A percentile compares a stretch with the other conserved stretches of the same genome.
phyloP scores from a whole-genome alignment of 2,329 filamentous ascomycete species.

The Bipolaris cookei region DNA sequence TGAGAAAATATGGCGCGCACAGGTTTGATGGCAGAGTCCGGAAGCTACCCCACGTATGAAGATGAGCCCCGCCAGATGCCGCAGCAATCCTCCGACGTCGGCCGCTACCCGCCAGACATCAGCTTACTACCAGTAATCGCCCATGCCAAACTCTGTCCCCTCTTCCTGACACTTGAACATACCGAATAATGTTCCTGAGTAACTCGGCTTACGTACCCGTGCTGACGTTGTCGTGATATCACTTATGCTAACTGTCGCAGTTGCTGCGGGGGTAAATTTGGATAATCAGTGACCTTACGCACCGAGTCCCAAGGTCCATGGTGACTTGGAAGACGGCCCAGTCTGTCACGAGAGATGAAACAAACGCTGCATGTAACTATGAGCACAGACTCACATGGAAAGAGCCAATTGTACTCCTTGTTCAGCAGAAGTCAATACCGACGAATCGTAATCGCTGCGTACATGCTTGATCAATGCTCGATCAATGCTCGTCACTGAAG shows the following conservation, averaged over 20 bases:
- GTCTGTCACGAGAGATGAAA: no score
- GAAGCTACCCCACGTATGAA: slow-evolving; percentile 14
- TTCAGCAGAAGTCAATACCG: background rate
- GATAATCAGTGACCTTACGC: background rate
- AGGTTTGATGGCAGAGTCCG: slow-evolving; percentile 7
- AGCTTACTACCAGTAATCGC: background rate
- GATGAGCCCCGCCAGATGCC: slow-evolving; percentile 10
- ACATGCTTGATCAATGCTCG: background rate
- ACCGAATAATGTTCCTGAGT: background rate
- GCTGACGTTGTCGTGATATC: background rate
- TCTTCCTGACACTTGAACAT: background rate
- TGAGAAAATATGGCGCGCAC: background rate
- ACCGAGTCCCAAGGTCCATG: background rate
- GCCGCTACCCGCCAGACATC: slow-evolving; percentile 5
- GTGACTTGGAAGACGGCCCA: background rate
- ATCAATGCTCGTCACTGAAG: background rate
- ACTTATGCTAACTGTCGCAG: background rate
- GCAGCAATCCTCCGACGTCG: slow-evolving; percentile 13
- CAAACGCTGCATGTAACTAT: no score
- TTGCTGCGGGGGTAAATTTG: background rate
- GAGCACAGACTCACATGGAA: background rate
- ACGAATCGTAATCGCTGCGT: background rate
- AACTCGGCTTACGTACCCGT: background rate
- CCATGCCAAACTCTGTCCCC: background rate
- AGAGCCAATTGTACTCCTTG: background rate